Evolutionary conservation across 179 eudicot species (phyloP).

Genomic region (Carnegiea gigantea): DNA sequence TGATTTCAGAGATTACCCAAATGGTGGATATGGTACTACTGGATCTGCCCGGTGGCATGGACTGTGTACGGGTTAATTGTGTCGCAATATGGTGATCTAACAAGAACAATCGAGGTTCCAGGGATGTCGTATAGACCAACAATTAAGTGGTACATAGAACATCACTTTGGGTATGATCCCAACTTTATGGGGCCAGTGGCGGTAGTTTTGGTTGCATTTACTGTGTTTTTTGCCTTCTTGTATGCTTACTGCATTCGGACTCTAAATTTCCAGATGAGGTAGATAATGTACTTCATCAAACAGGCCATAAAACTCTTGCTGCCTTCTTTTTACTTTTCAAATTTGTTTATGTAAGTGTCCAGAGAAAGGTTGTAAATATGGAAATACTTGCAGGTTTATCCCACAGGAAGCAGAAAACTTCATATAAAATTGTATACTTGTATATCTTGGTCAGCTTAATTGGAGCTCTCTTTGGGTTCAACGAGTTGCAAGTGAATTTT

Average conservation of each 20-base stretch:
- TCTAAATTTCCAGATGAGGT: conserved; percentile 25
- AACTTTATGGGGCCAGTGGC: conserved; percentile 24
- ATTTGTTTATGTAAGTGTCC: background rate
- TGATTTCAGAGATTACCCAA: conserved; percentile 49
- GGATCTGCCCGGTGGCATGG: conserved; percentile 47
- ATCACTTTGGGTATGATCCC: conserved; percentile 20
- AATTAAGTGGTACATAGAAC: conserved; percentile 14
- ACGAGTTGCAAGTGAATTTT: background rate
- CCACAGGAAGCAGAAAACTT: background rate
- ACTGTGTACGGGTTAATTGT: conserved; percentile 49
- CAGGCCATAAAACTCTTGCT: background rate
- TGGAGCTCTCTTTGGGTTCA: background rate
- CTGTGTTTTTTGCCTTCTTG: conserved; percentile 10
- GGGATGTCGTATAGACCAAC: background rate
- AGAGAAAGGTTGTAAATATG: background rate
- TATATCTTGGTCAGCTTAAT: background rate
- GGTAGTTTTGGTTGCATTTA: conserved; percentile 12
- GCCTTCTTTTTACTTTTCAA: background rate
- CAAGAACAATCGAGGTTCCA: conserved; percentile 25
- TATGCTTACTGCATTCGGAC: conserved; percentile 19
- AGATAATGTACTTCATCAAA: background rate
- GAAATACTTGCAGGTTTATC: background rate
- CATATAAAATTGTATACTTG: background rate
- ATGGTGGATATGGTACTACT: conserved; percentile 71
- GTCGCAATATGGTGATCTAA: conserved; percentile 48